Conservation (phyloP, 2,329 filamentous ascomycete species). For the Ophiostoma sp. region DNA sequence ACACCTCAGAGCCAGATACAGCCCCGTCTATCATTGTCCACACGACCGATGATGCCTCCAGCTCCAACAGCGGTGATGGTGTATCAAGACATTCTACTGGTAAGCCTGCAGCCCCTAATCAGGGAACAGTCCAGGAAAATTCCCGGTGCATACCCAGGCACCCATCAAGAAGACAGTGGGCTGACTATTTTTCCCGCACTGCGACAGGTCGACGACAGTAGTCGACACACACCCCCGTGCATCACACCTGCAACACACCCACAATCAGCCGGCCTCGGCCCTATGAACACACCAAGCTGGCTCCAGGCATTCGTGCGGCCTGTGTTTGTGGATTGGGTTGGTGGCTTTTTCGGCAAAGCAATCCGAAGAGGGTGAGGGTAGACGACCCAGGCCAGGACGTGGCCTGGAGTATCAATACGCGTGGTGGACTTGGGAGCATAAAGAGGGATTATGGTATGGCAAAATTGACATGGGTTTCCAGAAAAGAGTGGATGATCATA, state of each 20-base stretch:
- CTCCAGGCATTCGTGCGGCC: neutral
- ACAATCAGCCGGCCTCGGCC: too few relatives aligned
- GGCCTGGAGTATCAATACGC: too few relatives aligned
- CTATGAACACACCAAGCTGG: too few relatives aligned
- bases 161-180: neutral
- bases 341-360: neutral
- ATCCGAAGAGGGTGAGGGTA: neutral
- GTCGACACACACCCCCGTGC: too few relatives aligned
- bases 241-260: too few relatives aligned
- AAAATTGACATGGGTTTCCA: neutral
- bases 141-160: neutral
- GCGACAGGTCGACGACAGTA: neutral
- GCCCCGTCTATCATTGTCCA: constrained; percentile 6
- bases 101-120: neutral
- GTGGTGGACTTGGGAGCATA: too few relatives aligned
- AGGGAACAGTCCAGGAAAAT: too few relatives aligned
- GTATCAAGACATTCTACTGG: neutral
- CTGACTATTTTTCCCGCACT: neutral
- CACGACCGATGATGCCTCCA: neutral
- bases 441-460: neutral
- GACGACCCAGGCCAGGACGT: too few relatives aligned
- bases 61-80: neutral
- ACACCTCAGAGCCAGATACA: neutral
- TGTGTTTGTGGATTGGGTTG: neutral
- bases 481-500: neutral